phyloP scores from a whole-genome alignment of 2,329 filamentous ascomycete species.

The Hypoxylon sp. region DNA sequence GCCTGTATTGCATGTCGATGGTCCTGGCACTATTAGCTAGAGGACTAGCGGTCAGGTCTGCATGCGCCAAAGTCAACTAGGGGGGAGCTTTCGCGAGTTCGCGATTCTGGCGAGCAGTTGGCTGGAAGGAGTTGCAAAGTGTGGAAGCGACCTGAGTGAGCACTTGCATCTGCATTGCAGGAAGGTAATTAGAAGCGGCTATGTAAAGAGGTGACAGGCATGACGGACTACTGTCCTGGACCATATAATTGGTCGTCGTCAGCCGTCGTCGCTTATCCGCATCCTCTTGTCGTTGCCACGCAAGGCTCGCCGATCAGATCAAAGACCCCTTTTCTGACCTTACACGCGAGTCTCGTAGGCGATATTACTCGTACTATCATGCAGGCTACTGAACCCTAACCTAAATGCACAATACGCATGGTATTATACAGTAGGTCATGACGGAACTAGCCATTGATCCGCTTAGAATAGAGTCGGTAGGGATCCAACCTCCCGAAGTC shows the following conservation, averaged over 20 bases:
- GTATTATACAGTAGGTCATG: slow-evolving; percentile 18
- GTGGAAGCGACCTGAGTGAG: slow-evolving; percentile 40
- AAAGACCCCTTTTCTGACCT: slow-evolving; percentile 25
- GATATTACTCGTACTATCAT: slow-evolving; percentile 16
- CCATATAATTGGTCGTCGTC: slow-evolving; percentile 38
- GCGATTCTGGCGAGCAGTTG: slow-evolving; percentile 26
- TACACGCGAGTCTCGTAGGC: slow-evolving; percentile 6
- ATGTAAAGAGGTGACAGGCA: slow-evolving; percentile 30
- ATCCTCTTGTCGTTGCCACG: slow-evolving; percentile 26
- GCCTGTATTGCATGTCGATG: slow-evolving; percentile 34
- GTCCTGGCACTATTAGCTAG: slow-evolving; percentile 32
- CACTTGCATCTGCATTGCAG: slow-evolving; percentile 45
- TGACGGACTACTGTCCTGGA: slow-evolving; percentile 20
- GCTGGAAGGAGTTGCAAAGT: slow-evolving; percentile 27
- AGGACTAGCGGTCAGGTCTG: slow-evolving; percentile 45
- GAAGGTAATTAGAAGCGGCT: slow-evolving; percentile 38
- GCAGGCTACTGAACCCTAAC: slow-evolving; percentile 26
- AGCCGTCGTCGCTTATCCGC: slow-evolving; percentile 38
- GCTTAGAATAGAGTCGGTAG: slow-evolving; percentile 29
- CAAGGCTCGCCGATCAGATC: slow-evolving; percentile 33
- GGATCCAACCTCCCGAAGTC: slow-evolving; percentile 40
- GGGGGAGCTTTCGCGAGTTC: slow-evolving; percentile 26
- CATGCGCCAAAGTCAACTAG: slow-evolving; percentile 31
- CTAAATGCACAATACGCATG: slow-evolving; percentile 12
- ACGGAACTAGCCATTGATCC: slow-evolving; percentile 34